These are phyloP conservation scores for Scheffersomyces lignicola DNA, from an alignment of 1,139 yeast genomes.

Conservation along the genomic window DNA sequence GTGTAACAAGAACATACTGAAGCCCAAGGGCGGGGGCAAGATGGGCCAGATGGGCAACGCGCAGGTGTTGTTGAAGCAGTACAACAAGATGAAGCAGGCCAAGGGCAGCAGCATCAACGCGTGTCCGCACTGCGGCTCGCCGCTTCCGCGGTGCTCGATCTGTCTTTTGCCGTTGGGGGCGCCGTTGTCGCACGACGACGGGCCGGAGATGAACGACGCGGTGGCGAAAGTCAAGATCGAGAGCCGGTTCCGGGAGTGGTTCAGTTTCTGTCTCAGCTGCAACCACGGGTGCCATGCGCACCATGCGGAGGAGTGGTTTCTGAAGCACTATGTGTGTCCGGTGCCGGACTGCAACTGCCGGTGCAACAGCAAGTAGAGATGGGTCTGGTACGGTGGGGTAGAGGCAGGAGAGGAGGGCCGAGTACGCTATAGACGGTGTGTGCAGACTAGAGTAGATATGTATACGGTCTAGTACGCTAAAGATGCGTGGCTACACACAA, in stretches of 20 bases:
- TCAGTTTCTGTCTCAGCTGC: slow-evolving; percentile 86
- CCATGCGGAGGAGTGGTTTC: slow-evolving; percentile 95
- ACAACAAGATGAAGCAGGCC: slow-evolving; percentile 30
- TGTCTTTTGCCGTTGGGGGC: slow-evolving; percentile 83
- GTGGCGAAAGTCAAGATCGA: slow-evolving; percentile 24
- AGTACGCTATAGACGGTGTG: no score
- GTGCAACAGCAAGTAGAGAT: slow-evolving; percentile 56
- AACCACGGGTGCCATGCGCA: slow-evolving; percentile 94
- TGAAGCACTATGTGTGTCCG: slow-evolving; percentile 84
- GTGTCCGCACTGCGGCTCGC: slow-evolving; percentile 86
- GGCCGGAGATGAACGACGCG: slow-evolving; percentile 17
- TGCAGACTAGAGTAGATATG: no score
- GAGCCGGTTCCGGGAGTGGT: slow-evolving; percentile 64
- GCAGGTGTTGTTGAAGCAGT: slow-evolving; percentile 37
- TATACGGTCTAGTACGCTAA: no score
- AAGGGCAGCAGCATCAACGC: slow-evolving; percentile 31
- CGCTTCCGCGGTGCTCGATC: slow-evolving; percentile 90
- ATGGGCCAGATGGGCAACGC: slow-evolving; percentile 17
- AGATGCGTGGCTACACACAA: no score
- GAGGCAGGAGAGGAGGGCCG: no score
- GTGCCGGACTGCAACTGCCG: slow-evolving; percentile 90
- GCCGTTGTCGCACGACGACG: slow-evolving; percentile 48
- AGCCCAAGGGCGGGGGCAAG: slow-evolving; percentile 17
- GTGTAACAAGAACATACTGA: slow-evolving; percentile 72
- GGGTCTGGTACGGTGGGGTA: no score